These are phyloP conservation scores for Lycium ferocissimum DNA, from an alignment of 257 asterid species.

Conservation along the genomic window DNA sequence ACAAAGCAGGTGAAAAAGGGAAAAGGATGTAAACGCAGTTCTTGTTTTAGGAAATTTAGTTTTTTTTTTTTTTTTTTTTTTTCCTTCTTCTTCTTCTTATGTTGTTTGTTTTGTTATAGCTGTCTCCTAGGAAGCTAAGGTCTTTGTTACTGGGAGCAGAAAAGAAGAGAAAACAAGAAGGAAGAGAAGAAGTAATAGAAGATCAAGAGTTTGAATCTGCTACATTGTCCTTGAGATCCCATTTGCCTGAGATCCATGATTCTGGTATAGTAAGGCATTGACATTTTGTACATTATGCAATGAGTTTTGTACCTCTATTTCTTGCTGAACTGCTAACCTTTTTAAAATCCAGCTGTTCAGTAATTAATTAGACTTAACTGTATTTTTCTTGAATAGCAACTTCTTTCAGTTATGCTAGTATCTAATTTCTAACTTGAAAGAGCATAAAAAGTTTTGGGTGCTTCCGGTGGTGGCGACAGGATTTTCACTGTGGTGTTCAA, in stretches of 20 bases:
- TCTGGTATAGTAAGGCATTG: constrained; percentile 36
- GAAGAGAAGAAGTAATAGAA: constrained; percentile 27
- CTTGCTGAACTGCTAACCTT: background rate
- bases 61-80: background rate
- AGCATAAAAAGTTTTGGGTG: background rate
- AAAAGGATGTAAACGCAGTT: too few relatives aligned
- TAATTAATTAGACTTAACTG: background rate
- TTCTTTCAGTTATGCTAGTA: background rate
- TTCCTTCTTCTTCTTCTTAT: background rate
- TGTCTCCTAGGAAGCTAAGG: constrained; percentile 50
- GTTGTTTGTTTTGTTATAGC: constrained; percentile 26
- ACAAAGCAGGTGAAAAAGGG: too few relatives aligned
- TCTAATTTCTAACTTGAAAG: background rate
- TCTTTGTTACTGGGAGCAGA: constrained; percentile 37
- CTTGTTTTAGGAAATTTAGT: too few relatives aligned
- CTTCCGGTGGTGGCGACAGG: background rate
- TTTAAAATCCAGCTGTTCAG: background rate
- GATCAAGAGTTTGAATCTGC: constrained; percentile 45
- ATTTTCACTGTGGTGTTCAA: too few relatives aligned
- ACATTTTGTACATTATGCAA: background rate
- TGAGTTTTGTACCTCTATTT: background rate
- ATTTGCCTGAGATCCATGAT: constrained; percentile 43
- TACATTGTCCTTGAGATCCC: constrained; percentile 47
- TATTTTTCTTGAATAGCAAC: background rate
- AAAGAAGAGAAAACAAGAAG: constrained; percentile 38